Conservation (phyloP, 192 early-diverging fungal genomes). For the Coemansia sp. region DNA sequence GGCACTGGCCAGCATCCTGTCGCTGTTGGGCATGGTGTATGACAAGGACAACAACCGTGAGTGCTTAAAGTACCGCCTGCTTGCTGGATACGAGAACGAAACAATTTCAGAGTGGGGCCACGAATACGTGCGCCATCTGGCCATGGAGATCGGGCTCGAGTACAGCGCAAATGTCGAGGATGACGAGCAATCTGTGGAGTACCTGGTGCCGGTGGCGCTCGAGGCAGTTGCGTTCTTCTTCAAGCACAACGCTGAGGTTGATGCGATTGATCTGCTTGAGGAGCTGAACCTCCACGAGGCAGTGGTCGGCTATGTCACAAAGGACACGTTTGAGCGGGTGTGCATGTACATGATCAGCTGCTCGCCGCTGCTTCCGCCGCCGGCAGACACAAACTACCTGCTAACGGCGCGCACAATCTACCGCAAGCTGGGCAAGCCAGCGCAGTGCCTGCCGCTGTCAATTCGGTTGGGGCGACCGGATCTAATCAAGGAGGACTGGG, state of each 20-base stretch:
- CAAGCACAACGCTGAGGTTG: constrained; percentile 96
- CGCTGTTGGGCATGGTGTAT: constrained; percentile 96
- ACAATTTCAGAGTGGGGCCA: constrained; percentile 94
- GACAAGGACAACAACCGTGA: constrained; percentile 82
- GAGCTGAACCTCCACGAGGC: constrained; percentile 84
- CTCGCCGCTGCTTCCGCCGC: constrained; percentile 87
- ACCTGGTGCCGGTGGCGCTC: constrained; percentile 69
- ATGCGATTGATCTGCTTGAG: constrained; percentile 93
- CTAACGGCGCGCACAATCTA: constrained; percentile 90
- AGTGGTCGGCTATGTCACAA: constrained; percentile 82
- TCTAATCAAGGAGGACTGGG: constrained; percentile 85
- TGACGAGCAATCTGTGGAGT: constrained; percentile 65
- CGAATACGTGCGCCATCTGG: constrained; percentile 96
- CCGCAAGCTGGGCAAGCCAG: constrained; percentile 72
- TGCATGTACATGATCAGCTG: constrained; percentile 95
- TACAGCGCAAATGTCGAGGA: constrained; percentile 58
- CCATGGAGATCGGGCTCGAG: constrained; percentile 87
- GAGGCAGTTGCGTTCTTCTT: constrained; percentile 94
- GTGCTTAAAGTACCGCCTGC: constrained; percentile 80
- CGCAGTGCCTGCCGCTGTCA: constrained; percentile 83
- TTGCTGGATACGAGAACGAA: constrained; percentile 71
- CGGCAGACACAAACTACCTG: constrained; percentile 82
- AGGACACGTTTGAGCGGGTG: constrained; percentile 90
- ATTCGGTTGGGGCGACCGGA: constrained; percentile 80
- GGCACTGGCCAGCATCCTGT: constrained; percentile 92